Evolutionary conservation across 768 basidiomycete species (phyloP), one percentile per base, ranked within the genome.

Genomic region (Lactarius psammicola): DNA sequence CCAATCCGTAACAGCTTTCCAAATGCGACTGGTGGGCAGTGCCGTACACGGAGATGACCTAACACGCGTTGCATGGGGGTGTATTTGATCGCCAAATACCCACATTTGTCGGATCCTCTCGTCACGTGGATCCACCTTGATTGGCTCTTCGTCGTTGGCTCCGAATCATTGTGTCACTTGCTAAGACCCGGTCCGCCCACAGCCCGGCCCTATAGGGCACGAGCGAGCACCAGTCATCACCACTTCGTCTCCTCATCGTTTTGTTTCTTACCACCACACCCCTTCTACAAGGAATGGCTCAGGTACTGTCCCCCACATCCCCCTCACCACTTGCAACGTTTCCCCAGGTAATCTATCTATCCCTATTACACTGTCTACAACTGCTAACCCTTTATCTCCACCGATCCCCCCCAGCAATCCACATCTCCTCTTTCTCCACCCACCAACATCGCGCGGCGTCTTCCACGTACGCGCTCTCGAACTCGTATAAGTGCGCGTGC

Each of bases 51-150:
- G 57, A 36, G 23, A 15, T 64, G 13, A 30, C 23, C 46, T 56
- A 20, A 26, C n/a, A 11, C 15, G 62, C 56, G 28, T 23, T 63
- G 44, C 4, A 33, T 42, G 30, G 28, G 56, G 28, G 31, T n/a
- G 56, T 9, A 26, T 34, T n/a, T 31, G 51, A 56, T 63, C 49
- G 46, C 31, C 67, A 65, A 68, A 68, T 68, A 13, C 56, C 67
- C 67, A 53, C 2, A 17, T 33, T 13, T 2, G 40, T 62, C 67
- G 67, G 67, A 66, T 36, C 34, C 11, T 38, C 34, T 1, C 18
- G 58, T 67, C 66, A 64, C 66, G 55, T 65, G 55, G 26, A 36
- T 11, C 34, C 30, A 23, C 57, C 63, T 61, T 65, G 67, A 64
- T 64, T 67, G 59, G 59, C 17, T 23, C 11, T 1, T 15, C 30